Evolutionary conservation across 495 filamentous ascomycete genomes (phyloP).

Genomic region (Amphirosellinia nigrospora): DNA sequence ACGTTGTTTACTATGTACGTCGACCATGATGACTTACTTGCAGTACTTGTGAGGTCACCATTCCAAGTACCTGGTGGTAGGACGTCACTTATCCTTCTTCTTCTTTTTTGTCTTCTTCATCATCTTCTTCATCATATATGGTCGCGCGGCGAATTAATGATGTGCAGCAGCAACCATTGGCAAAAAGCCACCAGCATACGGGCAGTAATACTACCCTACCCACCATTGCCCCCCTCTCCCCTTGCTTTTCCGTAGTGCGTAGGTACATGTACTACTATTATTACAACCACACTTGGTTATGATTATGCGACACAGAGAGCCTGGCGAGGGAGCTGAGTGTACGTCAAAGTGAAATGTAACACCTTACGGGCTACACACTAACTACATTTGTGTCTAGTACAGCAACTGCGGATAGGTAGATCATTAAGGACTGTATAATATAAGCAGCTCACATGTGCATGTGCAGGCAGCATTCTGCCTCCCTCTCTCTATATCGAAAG

Average conservation of each 20-base stretch:
- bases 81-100: background rate
- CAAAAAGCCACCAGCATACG: conserved; percentile 17
- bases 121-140: conserved; percentile 2
- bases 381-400: background rate
- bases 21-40: no score
- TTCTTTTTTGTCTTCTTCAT: no score
- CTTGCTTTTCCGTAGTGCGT: conserved; percentile 1
- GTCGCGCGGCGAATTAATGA: conserved; percentile 24
- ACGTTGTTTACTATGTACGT: background rate
- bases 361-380: background rate
- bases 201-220: conserved; percentile 16
- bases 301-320: background rate
- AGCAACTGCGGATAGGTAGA: conserved; percentile 14
- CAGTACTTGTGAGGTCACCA: background rate
- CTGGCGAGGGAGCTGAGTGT: conserved; percentile 1
- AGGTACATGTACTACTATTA: conserved; percentile 1
- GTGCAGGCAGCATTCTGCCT: background rate
- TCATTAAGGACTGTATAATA: conserved; percentile 6
- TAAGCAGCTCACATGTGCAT: conserved; percentile 12
- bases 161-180: conserved; percentile 22
- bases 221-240: background rate
- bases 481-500: background rate
- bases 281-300: background rate
- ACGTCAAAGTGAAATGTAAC: background rate
- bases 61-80: no score